These are phyloP conservation scores for Fusarium subtropicale DNA, from an alignment of 2,329 filamentous ascomycete species.

Conservation along the genomic window DNA sequence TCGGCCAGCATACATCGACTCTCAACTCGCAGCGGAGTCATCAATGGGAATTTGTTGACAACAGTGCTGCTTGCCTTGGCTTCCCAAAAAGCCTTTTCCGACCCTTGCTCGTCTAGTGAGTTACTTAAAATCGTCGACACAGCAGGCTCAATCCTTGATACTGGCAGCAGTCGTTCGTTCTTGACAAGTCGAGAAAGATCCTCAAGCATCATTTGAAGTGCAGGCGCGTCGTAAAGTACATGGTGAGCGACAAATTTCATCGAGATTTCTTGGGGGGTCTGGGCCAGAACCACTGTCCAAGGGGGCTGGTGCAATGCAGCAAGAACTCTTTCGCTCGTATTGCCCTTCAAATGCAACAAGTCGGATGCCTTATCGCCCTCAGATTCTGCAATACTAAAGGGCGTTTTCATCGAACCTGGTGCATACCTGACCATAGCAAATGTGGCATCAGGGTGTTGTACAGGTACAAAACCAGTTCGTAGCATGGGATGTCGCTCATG, in stretches of 20 bases:
- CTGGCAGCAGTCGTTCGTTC: slow-evolving; percentile 17
- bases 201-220: slow-evolving; percentile 72
- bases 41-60: slow-evolving; percentile 78
- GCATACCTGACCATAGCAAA: slow-evolving; percentile 81
- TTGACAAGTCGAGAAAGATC: slow-evolving; percentile 61
- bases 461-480: slow-evolving; percentile 76
- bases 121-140: slow-evolving; percentile 58
- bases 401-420: slow-evolving; percentile 5
- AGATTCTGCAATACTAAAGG: slow-evolving; percentile 19
- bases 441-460: slow-evolving; percentile 68
- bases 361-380: slow-evolving; percentile 42
- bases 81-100: slow-evolving; percentile 72
- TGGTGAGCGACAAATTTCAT: slow-evolving; percentile 75
- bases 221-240: slow-evolving; percentile 86
- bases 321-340: slow-evolving; percentile 52
- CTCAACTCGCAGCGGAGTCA: slow-evolving; percentile 71
- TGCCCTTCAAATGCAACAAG: slow-evolving; percentile 54
- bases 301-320: slow-evolving; percentile 64
- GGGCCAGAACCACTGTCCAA: slow-evolving; percentile 70
- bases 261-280: slow-evolving; percentile 32
- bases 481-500: slow-evolving; percentile 74
- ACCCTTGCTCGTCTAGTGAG: slow-evolving; percentile 43
- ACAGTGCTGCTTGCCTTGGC: slow-evolving; percentile 63
- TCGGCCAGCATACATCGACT: slow-evolving; percentile 51
- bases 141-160: slow-evolving; percentile 49